Evolutionary conservation across 73 alveolate genomes (phyloP).

Genomic region (Paramecium pentaurelia): DNA sequence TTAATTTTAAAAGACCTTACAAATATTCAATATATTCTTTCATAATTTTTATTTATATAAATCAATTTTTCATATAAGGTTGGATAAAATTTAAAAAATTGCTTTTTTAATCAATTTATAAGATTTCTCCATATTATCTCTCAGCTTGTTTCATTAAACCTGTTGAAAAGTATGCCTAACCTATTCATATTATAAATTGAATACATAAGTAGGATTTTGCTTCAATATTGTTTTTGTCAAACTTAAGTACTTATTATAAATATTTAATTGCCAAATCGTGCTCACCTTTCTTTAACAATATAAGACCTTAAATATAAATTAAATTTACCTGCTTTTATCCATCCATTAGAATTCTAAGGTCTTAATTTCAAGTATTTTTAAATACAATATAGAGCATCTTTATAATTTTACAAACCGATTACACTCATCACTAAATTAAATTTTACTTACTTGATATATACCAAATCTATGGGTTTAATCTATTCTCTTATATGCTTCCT

Average conservation of each 20-base stretch:
- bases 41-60: background rate
- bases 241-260: background rate
- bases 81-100: background rate
- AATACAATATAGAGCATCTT: background rate
- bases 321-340: background rate
- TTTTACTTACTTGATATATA: background rate
- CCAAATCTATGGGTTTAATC: background rate
- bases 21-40: constrained; percentile 33
- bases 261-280: background rate
- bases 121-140: background rate
- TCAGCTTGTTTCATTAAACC: background rate
- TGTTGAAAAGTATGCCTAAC: background rate
- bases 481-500: background rate
- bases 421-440: background rate
- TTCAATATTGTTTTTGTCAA: background rate
- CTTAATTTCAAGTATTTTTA: background rate
- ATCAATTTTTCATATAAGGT: background rate
- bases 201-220: background rate
- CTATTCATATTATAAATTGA: background rate
- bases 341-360: background rate
- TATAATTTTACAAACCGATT: background rate
- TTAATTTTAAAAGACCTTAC: background rate
- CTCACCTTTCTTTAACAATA: background rate
- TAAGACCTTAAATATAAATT: background rate
- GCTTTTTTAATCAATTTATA: background rate